Conservation (phyloP, 148 eudicot species). For the Rhododendron ovatum region DNA sequence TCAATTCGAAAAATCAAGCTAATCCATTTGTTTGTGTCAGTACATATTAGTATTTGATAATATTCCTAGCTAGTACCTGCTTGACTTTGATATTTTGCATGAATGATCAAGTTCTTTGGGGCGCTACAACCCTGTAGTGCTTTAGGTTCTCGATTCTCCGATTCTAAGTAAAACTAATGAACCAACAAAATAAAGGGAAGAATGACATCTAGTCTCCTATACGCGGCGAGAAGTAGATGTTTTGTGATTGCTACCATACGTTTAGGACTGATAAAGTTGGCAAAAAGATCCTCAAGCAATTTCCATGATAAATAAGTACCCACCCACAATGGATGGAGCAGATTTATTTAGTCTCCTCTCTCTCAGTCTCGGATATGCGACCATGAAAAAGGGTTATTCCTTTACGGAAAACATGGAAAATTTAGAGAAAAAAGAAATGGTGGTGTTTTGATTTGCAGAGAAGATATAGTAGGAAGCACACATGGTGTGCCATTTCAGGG, state of each 20-base stretch:
- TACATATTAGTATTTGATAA: background rate
- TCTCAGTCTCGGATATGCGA: background rate
- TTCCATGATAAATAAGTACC: background rate
- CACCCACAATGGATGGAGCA: slow-evolving; percentile 5
- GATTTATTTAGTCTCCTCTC: background rate
- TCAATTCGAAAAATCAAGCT: background rate
- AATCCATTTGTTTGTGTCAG: background rate
- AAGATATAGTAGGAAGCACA: background rate
- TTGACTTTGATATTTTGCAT: background rate
- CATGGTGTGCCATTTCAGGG: no score
- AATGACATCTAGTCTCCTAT: background rate
- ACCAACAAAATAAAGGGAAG: background rate
- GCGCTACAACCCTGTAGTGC: background rate
- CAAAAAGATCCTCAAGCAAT: background rate
- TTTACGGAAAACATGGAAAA: background rate
- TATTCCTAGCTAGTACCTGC: background rate
- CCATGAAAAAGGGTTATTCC: background rate
- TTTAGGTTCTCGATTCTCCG: background rate
- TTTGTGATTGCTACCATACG: background rate
- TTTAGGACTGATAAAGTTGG: background rate
- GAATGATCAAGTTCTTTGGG: background rate
- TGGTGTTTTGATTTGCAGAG: background rate
- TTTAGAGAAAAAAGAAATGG: background rate
- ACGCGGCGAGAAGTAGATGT: slow-evolving; percentile 2
- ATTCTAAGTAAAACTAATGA: background rate